Evolutionary conservation across 306 rosid genomes (phyloP).

Genomic region (Begonia peltatifolia): DNA sequence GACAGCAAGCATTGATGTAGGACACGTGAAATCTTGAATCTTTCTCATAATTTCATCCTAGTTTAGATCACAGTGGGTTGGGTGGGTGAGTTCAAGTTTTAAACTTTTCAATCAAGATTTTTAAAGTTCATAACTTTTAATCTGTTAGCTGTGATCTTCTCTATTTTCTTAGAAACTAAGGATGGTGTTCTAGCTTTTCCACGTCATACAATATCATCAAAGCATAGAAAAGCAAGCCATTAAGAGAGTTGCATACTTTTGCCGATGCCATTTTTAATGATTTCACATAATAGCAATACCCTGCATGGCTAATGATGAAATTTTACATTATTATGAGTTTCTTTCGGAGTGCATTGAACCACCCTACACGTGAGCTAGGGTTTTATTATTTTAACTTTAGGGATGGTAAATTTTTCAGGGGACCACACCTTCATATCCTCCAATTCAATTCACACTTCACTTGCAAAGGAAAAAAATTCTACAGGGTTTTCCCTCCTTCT

Average conservation of each 20-base stretch:
- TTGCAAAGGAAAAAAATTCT: background rate
- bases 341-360: conserved; percentile 42
- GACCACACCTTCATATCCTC: conserved; percentile 39
- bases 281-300: conserved; percentile 80
- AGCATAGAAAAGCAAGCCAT: no score
- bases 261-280: conserved; percentile 82
- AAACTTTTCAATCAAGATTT: no score
- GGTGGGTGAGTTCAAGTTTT: no score
- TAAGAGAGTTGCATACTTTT: conserved; percentile 12
- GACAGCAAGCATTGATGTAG: conserved; percentile 39
- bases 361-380: conserved; percentile 82
- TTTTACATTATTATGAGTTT: conserved; percentile 78
- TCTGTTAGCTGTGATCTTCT: conserved; percentile 3
- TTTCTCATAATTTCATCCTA: conserved; percentile 24
- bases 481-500: no score
- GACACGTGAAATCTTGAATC: conserved; percentile 54
- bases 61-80: conserved; percentile 28
- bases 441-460: background rate
- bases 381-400: conserved; percentile 11
- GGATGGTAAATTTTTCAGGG: conserved; percentile 18
- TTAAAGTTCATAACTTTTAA: background rate
- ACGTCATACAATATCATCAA: no score
- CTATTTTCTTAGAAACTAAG: background rate
- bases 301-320: conserved; percentile 92
- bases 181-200: conserved; percentile 7